Percentiles rank a stretch among this genome's conserved stretches.
Evolutionary conservation across 2,329 filamentous ascomycete genomes (phyloP).

Genomic region (Colletotrichum abscissum): DNA sequence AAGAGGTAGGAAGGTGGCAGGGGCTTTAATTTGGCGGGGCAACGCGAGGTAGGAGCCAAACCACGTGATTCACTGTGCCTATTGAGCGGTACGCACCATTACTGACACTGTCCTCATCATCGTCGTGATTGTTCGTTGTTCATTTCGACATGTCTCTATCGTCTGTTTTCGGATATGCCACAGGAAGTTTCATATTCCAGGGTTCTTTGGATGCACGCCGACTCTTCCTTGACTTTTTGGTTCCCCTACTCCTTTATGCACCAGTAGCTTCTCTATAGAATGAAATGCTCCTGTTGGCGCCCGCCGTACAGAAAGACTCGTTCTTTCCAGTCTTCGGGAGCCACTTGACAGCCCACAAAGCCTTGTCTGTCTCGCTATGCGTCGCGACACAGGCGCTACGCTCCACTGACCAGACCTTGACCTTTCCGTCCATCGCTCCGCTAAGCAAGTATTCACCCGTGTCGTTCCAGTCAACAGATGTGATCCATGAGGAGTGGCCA

Average conservation of each 20-base stretch:
- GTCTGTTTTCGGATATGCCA: background rate
- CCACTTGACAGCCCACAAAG: constrained; percentile 88
- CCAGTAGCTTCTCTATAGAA: constrained; percentile 90
- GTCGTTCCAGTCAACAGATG: constrained; percentile 91
- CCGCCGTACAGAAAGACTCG: constrained; percentile 82
- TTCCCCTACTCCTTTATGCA: constrained; percentile 2
- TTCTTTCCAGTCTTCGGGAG: constrained; percentile 76
- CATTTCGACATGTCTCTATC: constrained; percentile 1
- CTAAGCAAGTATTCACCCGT: constrained; percentile 92
- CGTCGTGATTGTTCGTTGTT: background rate
- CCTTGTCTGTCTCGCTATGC: constrained; percentile 88
- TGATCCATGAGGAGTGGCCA: constrained; percentile 88
- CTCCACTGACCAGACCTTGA: constrained; percentile 95
- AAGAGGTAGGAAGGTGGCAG: constrained; percentile 30
- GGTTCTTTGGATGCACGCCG: constrained; percentile 5
- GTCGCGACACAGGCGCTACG: constrained; percentile 88
- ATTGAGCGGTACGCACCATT: background rate
- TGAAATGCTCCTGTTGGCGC: constrained; percentile 78
- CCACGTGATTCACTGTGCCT: constrained; percentile 54
- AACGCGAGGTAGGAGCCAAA: constrained; percentile 62
- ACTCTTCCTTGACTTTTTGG: background rate
- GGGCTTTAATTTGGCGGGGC: constrained; percentile 58
- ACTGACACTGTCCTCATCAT: background rate
- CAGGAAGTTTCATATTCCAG: background rate
- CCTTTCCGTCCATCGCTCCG: constrained; percentile 91